These are phyloP conservation scores for Pharnaceum exiguum DNA, from an alignment of 148 eudicot species.

Conservation along the genomic window DNA sequence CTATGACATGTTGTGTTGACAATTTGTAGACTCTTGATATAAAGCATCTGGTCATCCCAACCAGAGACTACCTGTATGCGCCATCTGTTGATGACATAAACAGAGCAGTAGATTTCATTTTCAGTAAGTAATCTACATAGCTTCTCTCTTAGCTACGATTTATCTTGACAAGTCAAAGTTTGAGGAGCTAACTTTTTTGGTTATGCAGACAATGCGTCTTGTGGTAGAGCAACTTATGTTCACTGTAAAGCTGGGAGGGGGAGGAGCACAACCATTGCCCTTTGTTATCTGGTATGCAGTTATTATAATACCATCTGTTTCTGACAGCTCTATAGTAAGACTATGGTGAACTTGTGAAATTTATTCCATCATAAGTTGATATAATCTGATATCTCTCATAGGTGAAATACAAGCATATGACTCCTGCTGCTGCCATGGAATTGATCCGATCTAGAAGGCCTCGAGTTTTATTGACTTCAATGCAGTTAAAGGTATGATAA, in stretches of 20 bases:
- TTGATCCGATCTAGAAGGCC: constrained; percentile 64
- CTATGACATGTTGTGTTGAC: too few species aligned
- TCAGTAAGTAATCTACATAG: constrained; percentile 55
- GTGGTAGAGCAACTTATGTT: constrained; percentile 70
- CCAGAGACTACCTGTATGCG: constrained; percentile 76
- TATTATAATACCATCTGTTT: background rate
- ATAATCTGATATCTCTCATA: constrained; percentile 9
- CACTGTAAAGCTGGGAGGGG: constrained; percentile 98
- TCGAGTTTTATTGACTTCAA: constrained; percentile 61
- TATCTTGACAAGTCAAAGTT: too few species aligned
- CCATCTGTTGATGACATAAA: constrained; percentile 62
- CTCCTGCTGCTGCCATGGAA: constrained; percentile 58
- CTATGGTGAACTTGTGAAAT: background rate
- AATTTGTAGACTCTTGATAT: constrained; percentile 56
- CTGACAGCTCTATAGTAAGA: background rate
- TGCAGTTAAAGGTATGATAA: constrained; percentile 52
- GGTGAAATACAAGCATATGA: constrained; percentile 62
- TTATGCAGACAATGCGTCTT: constrained; percentile 46
- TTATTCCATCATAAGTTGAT: background rate
- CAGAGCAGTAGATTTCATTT: constrained; percentile 68
- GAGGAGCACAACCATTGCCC: constrained; percentile 81
- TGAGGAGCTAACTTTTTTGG: constrained; percentile 2
- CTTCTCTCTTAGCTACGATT: too few species aligned
- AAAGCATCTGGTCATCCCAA: constrained; percentile 70
- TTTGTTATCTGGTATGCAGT: constrained; percentile 62